Evolutionary conservation across 2,329 filamentous ascomycete species (phyloP), one percentile per base, ranked within the genome.

Genomic region (Trichophyton mentagrophytes): DNA sequence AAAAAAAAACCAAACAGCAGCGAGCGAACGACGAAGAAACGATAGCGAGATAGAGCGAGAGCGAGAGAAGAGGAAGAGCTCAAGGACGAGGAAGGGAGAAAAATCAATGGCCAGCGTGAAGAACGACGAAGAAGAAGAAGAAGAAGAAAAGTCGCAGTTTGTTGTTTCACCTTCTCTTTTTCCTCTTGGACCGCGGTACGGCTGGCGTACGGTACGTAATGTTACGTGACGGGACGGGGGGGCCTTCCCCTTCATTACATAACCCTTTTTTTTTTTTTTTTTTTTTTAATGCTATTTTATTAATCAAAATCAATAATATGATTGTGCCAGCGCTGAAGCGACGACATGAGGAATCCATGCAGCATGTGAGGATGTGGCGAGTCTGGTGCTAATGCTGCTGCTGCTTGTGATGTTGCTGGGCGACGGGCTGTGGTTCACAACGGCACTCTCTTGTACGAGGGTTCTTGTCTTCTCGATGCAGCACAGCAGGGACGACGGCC

Each of bases 91-190:
- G 40, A 44, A n/a, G 40, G n/a, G n/a, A 7, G 40, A 44, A 44
- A 44, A 17, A 7, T 44, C 40, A 44, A n/a, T 38, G 33, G 33
- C 8, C 33, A 38, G 33, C 33, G 33, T 38, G 33, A 13, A 38
- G 33, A 33, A 33, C 6, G 30, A 33, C 6, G 33, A 38, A 36
- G 33, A 36, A 36, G 8, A 38, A 2, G 8, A 38, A 2, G 33
- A 38, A 46, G 17, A 46, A 20, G 42, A 46, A n/a, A 20, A 46
- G 42, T 46, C 42, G 42, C 20, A 22, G 44, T 20, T 20, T 20
- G 44, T 56, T 44, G 57, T 59, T 59, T 59, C 38, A 46, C 42
- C n/a, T 47, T 46, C 40, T 27, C 47, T 59, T 59, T 36, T 30
- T 17, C 57, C 30, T 22, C 22, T 22, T 13, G 57, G 36, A 15